phyloP scores from a whole-genome alignment of 2,329 filamentous ascomycete genomes.

The Sporothrix inflata region DNA sequence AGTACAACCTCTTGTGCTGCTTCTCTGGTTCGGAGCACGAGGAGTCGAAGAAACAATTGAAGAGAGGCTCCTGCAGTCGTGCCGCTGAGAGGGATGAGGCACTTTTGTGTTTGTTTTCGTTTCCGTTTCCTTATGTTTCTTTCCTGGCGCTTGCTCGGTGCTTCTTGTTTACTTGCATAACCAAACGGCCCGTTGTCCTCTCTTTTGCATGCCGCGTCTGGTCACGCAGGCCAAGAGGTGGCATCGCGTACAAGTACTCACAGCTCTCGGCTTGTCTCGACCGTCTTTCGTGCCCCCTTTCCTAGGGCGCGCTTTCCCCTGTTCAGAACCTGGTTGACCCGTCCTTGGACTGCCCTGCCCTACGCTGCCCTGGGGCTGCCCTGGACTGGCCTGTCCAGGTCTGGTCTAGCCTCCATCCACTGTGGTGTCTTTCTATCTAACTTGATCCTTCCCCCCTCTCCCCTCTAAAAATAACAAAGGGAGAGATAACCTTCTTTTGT shows the following conservation, averaged over 20 bases:
- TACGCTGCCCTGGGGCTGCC: too few relatives aligned
- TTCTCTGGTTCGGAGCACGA: constrained; percentile 7
- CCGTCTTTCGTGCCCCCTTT: background rate
- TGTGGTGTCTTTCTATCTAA: background rate
- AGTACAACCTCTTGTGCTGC: background rate
- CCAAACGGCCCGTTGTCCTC: constrained; percentile 1
- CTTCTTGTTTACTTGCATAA: background rate
- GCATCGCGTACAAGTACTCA: background rate
- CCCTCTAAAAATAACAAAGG: constrained; percentile 21
- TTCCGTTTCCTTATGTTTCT: background rate
- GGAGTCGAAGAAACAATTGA: background rate
- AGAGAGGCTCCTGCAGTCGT: background rate
- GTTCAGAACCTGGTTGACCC: background rate
- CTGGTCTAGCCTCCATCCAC: constrained; percentile 6
- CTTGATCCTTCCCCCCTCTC: background rate
- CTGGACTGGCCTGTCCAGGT: background rate
- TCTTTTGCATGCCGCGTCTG: background rate
- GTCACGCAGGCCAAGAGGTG: constrained; percentile 10
- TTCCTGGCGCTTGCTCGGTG: background rate
- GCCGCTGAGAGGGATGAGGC: background rate
- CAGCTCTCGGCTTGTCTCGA: background rate
- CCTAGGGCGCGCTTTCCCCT: background rate
- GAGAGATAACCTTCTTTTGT: constrained; percentile 19
- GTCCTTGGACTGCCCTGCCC: background rate
- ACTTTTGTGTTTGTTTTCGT: background rate